Base-by-base conservation (phyloP, 495 filamentous ascomycete species). In the Trichoderma erinaceum region DNA sequence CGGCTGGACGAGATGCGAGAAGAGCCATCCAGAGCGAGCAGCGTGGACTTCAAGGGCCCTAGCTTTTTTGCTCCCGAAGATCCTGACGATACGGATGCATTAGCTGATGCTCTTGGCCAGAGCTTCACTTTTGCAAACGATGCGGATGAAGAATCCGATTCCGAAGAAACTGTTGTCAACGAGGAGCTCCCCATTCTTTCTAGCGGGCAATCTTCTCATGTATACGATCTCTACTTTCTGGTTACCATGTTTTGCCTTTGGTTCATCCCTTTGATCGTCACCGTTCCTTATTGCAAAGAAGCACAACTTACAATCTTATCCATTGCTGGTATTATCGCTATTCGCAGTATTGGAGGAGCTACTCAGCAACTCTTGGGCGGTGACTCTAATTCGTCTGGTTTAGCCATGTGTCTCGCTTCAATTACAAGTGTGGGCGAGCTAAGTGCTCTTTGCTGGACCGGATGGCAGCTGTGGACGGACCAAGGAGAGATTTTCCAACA, bases 1-100 rank as follows among this genome's bases (percentile, higher is more conserved):
- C 15, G 7, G 10, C 1, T 44, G 29, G 41, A 65, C 35, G 41
- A 65, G 6, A 23, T 7, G 35, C 56, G 56, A 32, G 56, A 61
- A 21, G 56, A 61, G n/a, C 11, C n/a, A 23, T 21, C 56, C 8
- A 29, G 56, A 61, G 56, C 56, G 56, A 61, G 56, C 56, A 65
- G 35, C n/a, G 63, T 65, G 63, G 63, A 65, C n/a, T 65, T 65
- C 23, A 44, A 65, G 35, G 41, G 63, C 5, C 63, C 35, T 13
- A 41, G 41, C n/a, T 65, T 65, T 13, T 65, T 65, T 15, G 63
- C 63, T 11, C 63, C 63, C 4, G 41, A 65, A n/a, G 13, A 35
- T 15, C n/a, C 35, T 13, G 63, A 41, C 35, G 63, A 65, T 2
- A 32, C 35, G 18, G 63, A 65, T 44, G 63, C 29, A 35, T 35